Percentiles rank a stretch among this genome's conserved stretches.
phyloP scores from a whole-genome alignment of 2,329 filamentous ascomycete genomes.

The Madurella mycetomatis region DNA sequence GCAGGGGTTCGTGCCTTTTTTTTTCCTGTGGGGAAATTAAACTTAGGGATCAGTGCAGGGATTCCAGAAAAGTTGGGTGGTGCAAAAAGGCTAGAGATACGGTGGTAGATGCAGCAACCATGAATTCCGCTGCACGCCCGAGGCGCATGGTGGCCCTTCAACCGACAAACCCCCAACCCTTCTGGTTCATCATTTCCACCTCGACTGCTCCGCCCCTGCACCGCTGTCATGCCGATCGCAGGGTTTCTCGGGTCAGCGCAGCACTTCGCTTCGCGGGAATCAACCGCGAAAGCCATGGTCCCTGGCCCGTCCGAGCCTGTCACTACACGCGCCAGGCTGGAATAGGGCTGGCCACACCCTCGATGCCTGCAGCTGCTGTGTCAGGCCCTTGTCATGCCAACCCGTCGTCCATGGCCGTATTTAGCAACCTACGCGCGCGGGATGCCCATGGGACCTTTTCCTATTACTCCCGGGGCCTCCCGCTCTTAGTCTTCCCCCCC shows the following conservation, averaged over 20 bases:
- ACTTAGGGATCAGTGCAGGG: conserved; percentile 11
- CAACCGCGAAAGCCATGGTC: no score
- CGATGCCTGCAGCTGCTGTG: conserved; percentile 7
- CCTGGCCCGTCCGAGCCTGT: no score
- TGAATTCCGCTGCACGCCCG: background rate
- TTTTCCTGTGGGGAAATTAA: conserved; percentile 6
- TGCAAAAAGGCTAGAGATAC: no score
- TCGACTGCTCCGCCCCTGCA: no score
- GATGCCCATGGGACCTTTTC: no score
- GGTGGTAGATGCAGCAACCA: background rate
- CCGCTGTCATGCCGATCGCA: background rate
- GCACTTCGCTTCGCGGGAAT: background rate
- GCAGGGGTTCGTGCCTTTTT: background rate
- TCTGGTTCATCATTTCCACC: no score
- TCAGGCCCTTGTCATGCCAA: conserved; percentile 6
- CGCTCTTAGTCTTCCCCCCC: background rate
- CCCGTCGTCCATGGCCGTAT: background rate
- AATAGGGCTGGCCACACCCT: background rate
- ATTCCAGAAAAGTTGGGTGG: background rate
- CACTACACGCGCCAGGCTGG: background rate
- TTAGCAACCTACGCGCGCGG: background rate
- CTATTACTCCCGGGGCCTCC: no score
- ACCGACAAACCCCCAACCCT: no score
- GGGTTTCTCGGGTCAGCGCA: conserved; percentile 8
- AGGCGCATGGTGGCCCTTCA: no score